A percentile compares a stretch with the other conserved stretches of the same genome.
Conservation (phyloP, 2,329 filamentous ascomycete genomes). For the Fusarium sp. region DNA sequence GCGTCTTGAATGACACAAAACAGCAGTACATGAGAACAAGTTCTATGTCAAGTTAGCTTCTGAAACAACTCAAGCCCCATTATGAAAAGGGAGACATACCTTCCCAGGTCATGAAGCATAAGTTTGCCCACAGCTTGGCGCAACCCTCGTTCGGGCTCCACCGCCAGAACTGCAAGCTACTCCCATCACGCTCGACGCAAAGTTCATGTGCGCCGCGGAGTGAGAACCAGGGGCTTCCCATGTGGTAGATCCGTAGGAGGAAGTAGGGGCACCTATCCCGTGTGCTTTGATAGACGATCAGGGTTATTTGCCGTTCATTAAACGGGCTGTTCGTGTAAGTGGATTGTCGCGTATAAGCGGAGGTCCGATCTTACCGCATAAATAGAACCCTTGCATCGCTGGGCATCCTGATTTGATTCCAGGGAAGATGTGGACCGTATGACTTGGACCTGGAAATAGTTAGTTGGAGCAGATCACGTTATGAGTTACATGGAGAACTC, state of each 20-base stretch:
- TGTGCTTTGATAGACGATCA: conserved; percentile 64
- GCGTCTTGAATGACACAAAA: conserved; percentile 68
- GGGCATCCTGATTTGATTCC: conserved; percentile 58
- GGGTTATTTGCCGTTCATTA: conserved; percentile 65
- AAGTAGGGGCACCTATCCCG: conserved; percentile 59
- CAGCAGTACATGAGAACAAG: conserved; percentile 70
- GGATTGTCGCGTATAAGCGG: neutral
- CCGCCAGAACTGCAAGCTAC: conserved; percentile 62
- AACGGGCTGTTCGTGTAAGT: conserved; percentile 58
- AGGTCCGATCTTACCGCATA: conserved; percentile 57
- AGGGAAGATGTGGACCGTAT: conserved; percentile 58
- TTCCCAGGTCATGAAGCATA: conserved; percentile 72
- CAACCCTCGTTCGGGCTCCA: conserved; percentile 60
- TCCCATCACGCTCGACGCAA: conserved; percentile 62
- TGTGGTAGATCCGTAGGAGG: conserved; percentile 58
- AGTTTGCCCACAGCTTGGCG: conserved; percentile 64
- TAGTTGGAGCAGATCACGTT: neutral
- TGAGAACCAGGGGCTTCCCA: conserved; percentile 59
- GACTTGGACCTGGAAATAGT: conserved; percentile 56
- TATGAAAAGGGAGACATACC: conserved; percentile 51
- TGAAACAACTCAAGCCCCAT: too few relatives aligned
- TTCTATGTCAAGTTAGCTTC: conserved; percentile 54
- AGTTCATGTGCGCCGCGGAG: conserved; percentile 66
- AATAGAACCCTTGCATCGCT: conserved; percentile 64
- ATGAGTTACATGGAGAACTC: conserved; percentile 9